These are phyloP conservation scores for Talaromyces stipitatus DNA, from an alignment of 495 filamentous ascomycete species.

Conservation along the genomic window DNA sequence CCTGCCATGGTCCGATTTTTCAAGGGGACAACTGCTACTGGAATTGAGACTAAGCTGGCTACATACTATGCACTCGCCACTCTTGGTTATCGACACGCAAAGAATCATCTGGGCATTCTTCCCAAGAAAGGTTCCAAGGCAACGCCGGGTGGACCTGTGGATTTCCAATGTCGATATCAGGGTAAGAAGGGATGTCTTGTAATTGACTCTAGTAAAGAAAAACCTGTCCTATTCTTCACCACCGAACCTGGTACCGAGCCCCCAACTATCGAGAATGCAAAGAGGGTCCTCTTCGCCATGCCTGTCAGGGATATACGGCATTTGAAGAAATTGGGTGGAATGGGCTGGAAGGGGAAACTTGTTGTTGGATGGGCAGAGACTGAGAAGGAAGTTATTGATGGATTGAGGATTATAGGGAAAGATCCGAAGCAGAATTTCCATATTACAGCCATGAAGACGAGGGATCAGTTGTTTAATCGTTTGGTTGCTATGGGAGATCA, in stretches of 20 bases:
- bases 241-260: slow-evolving; percentile 39
- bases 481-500: slow-evolving; percentile 74
- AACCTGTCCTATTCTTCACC: slow-evolving; percentile 33
- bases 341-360: slow-evolving; percentile 85
- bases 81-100: slow-evolving; percentile 57
- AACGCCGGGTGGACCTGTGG: slow-evolving; percentile 54
- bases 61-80: slow-evolving; percentile 62
- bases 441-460: slow-evolving; percentile 63
- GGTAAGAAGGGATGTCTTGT: slow-evolving; percentile 68
- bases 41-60: slow-evolving; percentile 60
- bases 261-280: slow-evolving; percentile 31
- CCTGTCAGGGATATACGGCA: slow-evolving; percentile 55
- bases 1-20: slow-evolving; percentile 56
- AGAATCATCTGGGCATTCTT: slow-evolving; percentile 63
- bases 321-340: slow-evolving; percentile 73
- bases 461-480: slow-evolving; percentile 84
- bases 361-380: slow-evolving; percentile 76
- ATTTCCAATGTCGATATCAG: slow-evolving; percentile 64
- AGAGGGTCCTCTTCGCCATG: slow-evolving; percentile 37
- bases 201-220: slow-evolving; percentile 50
- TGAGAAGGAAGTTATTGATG: slow-evolving; percentile 65
- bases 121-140: slow-evolving; percentile 34
- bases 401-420: slow-evolving; percentile 58
- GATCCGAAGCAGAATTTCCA: slow-evolving; percentile 42
- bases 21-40: slow-evolving; percentile 59